Evolutionary conservation across 1,284 basidiomycete genomes (phyloP), one percentile per base, ranked within the genome.

Genomic region (Bjerkandera adusta): DNA sequence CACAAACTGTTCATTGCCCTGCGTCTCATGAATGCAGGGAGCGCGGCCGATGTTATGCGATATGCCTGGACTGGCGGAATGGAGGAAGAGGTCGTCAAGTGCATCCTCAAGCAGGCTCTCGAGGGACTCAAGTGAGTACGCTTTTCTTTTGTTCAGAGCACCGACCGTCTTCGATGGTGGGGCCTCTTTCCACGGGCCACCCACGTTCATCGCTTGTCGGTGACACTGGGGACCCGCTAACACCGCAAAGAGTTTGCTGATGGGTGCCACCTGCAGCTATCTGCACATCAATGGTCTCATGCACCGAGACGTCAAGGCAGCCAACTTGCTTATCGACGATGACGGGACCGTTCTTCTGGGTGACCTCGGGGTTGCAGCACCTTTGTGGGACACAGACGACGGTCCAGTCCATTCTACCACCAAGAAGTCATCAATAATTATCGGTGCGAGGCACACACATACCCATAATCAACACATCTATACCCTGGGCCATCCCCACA

Each of bases 231-330:
- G n/a, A n/a, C n/a, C n/a, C n/a, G n/a, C n/a, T n/a, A n/a, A n/a
- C n/a, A n/a, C n/a, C 11, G 29, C 29, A 30, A 30, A 30, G n/a
- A 10, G 7, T 6, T 22, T 21, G 21, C 18, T 43, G 32, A 24
- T 11, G n/a, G 11, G 24, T 8, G n/a, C n/a, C n/a, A n/a, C n/a
- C n/a, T 26, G 25, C 52, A 89, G 86, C 59, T 90, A 93, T 55
- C 76, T 95, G 15, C 92, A 95, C 58, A 74, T 83, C 50, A 95
- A 95, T 54, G 90, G 89, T 3, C 90, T 92, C 66, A 88, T 95
- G 36, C 92, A 95, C 60, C 80, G 92, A 25, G 92, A 95, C 59
- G 68, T 95, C 59, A 95, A 95, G 66, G 90, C 90, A 10, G 92
- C 90, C 24, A 95, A 95, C 60, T 72, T 95, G 10, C 81, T 95